Percentiles rank a stretch among this genome's conserved stretches.
Conservation (phyloP, 2,329 filamentous ascomycete species). For the Fusarium sp. region DNA sequence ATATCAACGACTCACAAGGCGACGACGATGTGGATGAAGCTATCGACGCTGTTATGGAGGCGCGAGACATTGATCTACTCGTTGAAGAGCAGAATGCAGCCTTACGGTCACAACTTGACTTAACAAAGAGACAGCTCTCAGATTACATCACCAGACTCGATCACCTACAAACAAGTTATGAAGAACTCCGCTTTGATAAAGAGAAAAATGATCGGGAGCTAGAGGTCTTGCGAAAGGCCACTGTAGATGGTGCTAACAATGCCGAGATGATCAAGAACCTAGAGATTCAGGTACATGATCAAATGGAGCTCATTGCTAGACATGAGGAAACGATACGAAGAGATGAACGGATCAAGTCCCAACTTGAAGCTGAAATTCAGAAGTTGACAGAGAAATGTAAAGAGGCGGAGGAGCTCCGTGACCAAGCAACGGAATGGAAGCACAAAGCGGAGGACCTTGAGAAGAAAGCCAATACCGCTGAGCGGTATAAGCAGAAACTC, state of each 20-base stretch:
- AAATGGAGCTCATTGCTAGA: conserved; percentile 76
- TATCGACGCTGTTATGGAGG: conserved; percentile 56
- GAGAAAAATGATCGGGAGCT: conserved; percentile 68
- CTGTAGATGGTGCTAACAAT: conserved; percentile 64
- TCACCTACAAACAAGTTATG: conserved; percentile 71
- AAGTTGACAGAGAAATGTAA: conserved; percentile 61
- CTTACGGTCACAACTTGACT: conserved; percentile 64
- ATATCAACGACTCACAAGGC: conserved; percentile 52
- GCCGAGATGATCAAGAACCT: conserved; percentile 66
- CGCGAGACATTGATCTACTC: conserved; percentile 67
- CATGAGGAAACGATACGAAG: conserved; percentile 68
- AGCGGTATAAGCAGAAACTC: conserved; percentile 73
- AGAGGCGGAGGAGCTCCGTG: conserved; percentile 65
- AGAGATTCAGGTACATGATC: conserved; percentile 70
- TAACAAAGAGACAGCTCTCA: conserved; percentile 67
- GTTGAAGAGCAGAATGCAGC: conserved; percentile 68
- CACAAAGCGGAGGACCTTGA: conserved; percentile 69
- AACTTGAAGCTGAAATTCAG: conserved; percentile 69
- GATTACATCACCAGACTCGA: conserved; percentile 71
- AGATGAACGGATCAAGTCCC: conserved; percentile 56
- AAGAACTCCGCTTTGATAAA: conserved; percentile 74
- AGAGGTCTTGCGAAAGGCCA: conserved; percentile 62
- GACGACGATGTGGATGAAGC: conserved; percentile 57
- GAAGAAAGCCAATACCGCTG: conserved; percentile 73
- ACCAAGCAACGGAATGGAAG: conserved; percentile 70